A percentile compares a stretch with the other conserved stretches of the same genome.
Conservation (phyloP, 2,329 filamentous ascomycete species). For the Arthroderma sp. region DNA sequence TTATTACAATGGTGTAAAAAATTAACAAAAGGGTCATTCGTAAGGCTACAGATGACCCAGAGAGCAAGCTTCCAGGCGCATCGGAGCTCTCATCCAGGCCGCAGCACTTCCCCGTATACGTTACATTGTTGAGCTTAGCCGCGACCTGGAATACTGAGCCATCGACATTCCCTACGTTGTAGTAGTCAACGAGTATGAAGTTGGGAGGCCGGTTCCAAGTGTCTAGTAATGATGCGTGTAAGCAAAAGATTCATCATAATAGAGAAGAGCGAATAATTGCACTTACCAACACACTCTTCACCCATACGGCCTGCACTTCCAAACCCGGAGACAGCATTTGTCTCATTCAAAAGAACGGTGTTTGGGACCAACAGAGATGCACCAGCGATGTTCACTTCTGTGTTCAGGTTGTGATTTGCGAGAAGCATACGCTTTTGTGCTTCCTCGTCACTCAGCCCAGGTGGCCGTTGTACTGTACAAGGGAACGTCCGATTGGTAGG, state of each 20-base stretch:
- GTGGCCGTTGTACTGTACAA: slow-evolving; percentile 65
- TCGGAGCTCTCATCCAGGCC: slow-evolving; percentile 11
- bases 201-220: slow-evolving; percentile 58
- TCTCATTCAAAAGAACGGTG: slow-evolving; percentile 53
- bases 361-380: slow-evolving; percentile 57
- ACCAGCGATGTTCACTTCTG: slow-evolving; percentile 55
- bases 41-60: background rate
- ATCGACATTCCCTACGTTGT: slow-evolving; percentile 54
- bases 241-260: slow-evolving; percentile 7
- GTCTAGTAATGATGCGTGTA: slow-evolving; percentile 20
- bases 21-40: background rate
- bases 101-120: slow-evolving; percentile 41
- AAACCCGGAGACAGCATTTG: slow-evolving; percentile 52
- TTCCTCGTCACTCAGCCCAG: slow-evolving; percentile 42
- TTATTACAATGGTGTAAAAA: background rate
- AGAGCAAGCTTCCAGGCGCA: slow-evolving; percentile 1
- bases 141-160: slow-evolving; percentile 69
- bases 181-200: slow-evolving; percentile 73
- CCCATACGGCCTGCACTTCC: slow-evolving; percentile 55
- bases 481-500: slow-evolving; percentile 57
- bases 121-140: slow-evolving; percentile 58
- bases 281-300: slow-evolving; percentile 45
- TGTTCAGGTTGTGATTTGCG: slow-evolving; percentile 84
- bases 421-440: slow-evolving; percentile 58
- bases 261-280: background rate